phyloP scores from a whole-genome alignment of 2,329 filamentous ascomycete genomes.

The Akanthomyces uredinophilus region DNA sequence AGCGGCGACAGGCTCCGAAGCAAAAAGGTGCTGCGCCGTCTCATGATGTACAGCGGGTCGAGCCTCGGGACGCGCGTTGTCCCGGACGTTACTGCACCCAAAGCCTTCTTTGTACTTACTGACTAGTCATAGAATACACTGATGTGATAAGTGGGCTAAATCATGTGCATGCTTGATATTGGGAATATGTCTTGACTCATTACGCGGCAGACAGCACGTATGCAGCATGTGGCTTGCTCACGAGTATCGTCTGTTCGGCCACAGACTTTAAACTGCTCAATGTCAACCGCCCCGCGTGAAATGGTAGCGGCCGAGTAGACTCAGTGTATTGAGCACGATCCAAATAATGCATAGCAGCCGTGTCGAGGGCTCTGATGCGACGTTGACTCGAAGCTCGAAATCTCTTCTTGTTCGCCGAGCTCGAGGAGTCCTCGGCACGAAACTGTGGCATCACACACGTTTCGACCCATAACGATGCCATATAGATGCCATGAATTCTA shows the following conservation, averaged over 20 bases:
- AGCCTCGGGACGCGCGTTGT: constrained; percentile 12
- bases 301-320: background rate
- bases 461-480: background rate
- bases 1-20: background rate
- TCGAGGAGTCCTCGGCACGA: too few species aligned
- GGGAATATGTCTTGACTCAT: background rate
- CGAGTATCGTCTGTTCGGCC: background rate
- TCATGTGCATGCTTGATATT: background rate
- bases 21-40: background rate
- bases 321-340: background rate
- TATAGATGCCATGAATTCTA: background rate
- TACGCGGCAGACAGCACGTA: background rate
- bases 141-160: background rate
- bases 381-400: background rate
- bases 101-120: background rate
- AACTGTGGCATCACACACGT: background rate
- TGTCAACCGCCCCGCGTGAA: too few species aligned
- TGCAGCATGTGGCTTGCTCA: background rate
- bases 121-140: background rate
- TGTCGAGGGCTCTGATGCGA: background rate
- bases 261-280: background rate
- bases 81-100: background rate
- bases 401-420: background rate
- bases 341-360: background rate
- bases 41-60: constrained; percentile 10